Conservation (phyloP, 2,329 filamentous ascomycete genomes). For the Ophiognomonia clavigignenti-juglandacearum region DNA sequence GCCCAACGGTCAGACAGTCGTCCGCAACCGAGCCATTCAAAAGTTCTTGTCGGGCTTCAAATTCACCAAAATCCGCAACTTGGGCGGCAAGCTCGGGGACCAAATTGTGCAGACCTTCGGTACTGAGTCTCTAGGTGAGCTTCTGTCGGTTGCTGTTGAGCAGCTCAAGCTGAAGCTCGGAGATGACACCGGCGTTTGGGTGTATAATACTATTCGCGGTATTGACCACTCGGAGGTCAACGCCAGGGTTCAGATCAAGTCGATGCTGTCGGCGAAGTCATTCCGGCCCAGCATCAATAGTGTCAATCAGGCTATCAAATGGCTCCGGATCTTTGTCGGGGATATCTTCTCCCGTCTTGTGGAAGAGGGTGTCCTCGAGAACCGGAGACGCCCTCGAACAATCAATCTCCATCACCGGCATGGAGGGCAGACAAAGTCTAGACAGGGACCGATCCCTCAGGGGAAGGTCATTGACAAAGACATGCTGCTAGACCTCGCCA, state of each 20-base stretch:
- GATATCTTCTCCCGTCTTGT: conserved; percentile 88
- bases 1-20: conserved; percentile 90
- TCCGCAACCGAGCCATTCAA: conserved; percentile 76
- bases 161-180: conserved; percentile 74
- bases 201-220: conserved; percentile 80
- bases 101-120: conserved; percentile 76
- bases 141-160: conserved; percentile 67
- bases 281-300: conserved; percentile 81
- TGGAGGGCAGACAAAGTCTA: conserved; percentile 67
- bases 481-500: conserved; percentile 69
- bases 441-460: conserved; percentile 70
- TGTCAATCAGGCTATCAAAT: conserved; percentile 72
- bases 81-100: conserved; percentile 93
- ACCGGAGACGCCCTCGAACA: conserved; percentile 79
- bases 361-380: conserved; percentile 84
- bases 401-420: conserved; percentile 81
- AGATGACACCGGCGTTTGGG: conserved; percentile 79
- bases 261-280: conserved; percentile 94
- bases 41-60: conserved; percentile 81
- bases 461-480: conserved; percentile 70
- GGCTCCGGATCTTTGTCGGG: conserved; percentile 85
- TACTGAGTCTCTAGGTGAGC: conserved; percentile 72
- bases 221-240: conserved; percentile 87
- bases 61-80: conserved; percentile 88
- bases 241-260: conserved; percentile 87